Conservation (phyloP, 306 rosid genomes). For the Cicer arietinum region DNA sequence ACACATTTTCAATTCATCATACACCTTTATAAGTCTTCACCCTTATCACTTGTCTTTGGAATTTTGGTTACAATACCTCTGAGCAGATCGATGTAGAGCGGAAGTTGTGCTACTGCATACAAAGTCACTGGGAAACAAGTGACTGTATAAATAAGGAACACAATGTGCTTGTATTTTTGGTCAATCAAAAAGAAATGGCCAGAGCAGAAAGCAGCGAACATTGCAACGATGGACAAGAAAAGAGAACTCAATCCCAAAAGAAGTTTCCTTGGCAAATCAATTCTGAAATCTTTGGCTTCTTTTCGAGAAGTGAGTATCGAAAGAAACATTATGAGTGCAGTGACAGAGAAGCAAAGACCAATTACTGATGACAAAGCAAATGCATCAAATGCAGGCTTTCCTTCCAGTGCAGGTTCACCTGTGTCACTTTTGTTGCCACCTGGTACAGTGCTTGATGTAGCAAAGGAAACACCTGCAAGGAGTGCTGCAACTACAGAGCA, state of each 20-base stretch:
- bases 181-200: constrained; percentile 53
- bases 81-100: constrained; percentile 54
- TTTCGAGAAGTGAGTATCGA: constrained; percentile 56
- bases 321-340: constrained; percentile 62
- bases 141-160: constrained; percentile 44
- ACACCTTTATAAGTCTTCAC: neutral
- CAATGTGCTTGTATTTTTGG: constrained; percentile 35
- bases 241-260: constrained; percentile 53
- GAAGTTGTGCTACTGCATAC: constrained; percentile 57
- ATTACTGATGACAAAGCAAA: constrained; percentile 51
- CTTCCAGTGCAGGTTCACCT: constrained; percentile 48
- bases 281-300: constrained; percentile 51
- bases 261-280: constrained; percentile 51
- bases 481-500: constrained; percentile 54
- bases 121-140: constrained; percentile 54
- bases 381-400: constrained; percentile 38
- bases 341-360: constrained; percentile 61
- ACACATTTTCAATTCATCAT: neutral
- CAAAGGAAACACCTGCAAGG: constrained; percentile 46
- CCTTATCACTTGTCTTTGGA: constrained; percentile 40
- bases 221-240: constrained; percentile 52
- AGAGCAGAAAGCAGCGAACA: constrained; percentile 55
- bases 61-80: constrained; percentile 42
- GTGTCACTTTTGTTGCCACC: constrained; percentile 38
- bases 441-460: constrained; percentile 47